These are phyloP conservation scores for Boletus rufocinnamomeus DNA, from an alignment of 768 basidiomycete genomes.

Conservation along the genomic window DNA sequence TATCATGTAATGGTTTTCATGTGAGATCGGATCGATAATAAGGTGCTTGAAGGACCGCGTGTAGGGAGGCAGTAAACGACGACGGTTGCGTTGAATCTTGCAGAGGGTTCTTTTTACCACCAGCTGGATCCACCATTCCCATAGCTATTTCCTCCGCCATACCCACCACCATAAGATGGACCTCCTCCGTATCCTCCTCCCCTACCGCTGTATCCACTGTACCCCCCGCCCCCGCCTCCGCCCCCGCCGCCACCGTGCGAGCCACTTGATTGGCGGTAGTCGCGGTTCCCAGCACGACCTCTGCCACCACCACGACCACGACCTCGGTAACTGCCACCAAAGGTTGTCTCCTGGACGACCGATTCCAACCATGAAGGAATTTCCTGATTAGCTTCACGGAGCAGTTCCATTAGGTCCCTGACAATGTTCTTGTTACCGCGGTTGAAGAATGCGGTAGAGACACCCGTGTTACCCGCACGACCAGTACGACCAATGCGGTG, in stretches of 20 bases:
- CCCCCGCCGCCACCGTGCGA: constrained; percentile 38
- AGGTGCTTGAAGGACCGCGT: constrained; percentile 19
- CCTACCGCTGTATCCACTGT: constrained; percentile 34
- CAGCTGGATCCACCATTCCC: constrained; percentile 42
- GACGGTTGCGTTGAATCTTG: constrained; percentile 17
- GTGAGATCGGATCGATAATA: constrained; percentile 19
- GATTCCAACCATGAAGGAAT: constrained; percentile 90
- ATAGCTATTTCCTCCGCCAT: constrained; percentile 32
- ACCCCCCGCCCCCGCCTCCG: constrained; percentile 36
- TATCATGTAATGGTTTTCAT: constrained; percentile 30
- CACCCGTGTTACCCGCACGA: constrained; percentile 97
- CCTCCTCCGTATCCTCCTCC: constrained; percentile 48
- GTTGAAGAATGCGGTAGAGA: constrained; percentile 95
- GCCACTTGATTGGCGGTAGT: constrained; percentile 34
- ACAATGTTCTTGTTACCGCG: constrained; percentile 92
- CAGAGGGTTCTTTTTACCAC: constrained; percentile 44
- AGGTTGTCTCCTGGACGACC: constrained; percentile 78
- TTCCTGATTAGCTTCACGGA: constrained; percentile 95
- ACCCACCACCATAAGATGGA: constrained; percentile 32
- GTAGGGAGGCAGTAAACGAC: constrained; percentile 6
- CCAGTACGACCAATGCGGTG: constrained; percentile 98
- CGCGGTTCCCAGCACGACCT: constrained; percentile 40
- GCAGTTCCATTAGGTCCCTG: constrained; percentile 87
- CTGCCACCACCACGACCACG: constrained; percentile 53
- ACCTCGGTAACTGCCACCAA: constrained; percentile 57